phyloP scores from a whole-genome alignment of 768 basidiomycete genomes.

The Russula sp. region DNA sequence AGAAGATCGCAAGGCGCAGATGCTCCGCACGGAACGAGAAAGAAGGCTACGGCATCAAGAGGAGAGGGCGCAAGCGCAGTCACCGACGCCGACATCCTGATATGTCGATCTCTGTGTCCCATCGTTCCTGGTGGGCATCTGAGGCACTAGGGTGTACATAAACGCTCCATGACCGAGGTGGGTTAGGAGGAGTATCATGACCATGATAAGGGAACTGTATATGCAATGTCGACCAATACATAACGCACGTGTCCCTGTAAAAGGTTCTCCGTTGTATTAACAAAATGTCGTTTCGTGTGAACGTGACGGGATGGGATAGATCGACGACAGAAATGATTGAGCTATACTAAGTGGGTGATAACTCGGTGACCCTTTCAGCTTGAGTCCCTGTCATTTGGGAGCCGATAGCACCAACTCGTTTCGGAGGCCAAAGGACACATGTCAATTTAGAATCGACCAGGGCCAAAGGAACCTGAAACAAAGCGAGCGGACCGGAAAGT shows the following conservation, averaged over 20 bases:
- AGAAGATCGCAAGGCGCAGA: constrained; percentile 65
- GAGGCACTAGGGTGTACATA: background rate
- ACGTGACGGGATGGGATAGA: background rate
- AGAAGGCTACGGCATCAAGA: constrained; percentile 27
- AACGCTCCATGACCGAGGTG: background rate
- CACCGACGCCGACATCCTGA: background rate
- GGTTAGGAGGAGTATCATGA: background rate
- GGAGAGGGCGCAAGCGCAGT: background rate
- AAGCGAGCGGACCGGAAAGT: background rate
- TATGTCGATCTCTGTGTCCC: background rate
- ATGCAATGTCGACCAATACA: background rate
- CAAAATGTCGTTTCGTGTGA: background rate
- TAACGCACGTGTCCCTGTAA: background rate
- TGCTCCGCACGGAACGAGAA: constrained; percentile 53
- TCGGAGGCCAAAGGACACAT: constrained; percentile 14
- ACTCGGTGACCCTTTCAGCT: constrained; percentile 5
- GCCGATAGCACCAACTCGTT: constrained; percentile 1
- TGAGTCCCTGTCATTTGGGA: constrained; percentile 1
- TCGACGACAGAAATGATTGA: background rate
- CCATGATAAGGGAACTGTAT: background rate
- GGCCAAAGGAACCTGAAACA: constrained; percentile 17
- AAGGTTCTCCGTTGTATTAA: background rate
- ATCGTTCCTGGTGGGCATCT: background rate
- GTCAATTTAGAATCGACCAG: constrained; percentile 14
- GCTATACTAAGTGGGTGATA: background rate